Evolutionary conservation across 495 filamentous ascomycete species (phyloP).

Genomic region (Acidiella bohemica): DNA sequence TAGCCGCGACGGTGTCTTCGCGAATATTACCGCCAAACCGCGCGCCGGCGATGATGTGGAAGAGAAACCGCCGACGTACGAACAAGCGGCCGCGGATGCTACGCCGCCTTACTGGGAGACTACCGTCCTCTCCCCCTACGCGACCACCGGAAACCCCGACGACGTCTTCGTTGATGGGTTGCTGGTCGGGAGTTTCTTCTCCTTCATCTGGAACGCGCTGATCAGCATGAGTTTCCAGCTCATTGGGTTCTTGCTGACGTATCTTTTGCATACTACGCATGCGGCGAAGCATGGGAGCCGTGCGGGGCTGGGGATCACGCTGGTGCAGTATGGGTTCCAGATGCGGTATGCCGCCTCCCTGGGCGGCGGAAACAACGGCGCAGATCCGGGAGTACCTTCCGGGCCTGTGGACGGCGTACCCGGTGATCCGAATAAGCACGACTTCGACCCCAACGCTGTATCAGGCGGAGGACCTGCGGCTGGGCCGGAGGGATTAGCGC

Average conservation of each 20-base stretch:
- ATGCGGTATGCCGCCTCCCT: slow-evolving; percentile 48
- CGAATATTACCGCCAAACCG: slow-evolving; percentile 86
- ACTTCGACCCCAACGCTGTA: slow-evolving; percentile 65
- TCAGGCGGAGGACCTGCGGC: slow-evolving; percentile 26
- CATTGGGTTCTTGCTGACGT: slow-evolving; percentile 93
- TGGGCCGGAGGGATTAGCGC: slow-evolving; percentile 24
- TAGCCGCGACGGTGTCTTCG: slow-evolving; percentile 85
- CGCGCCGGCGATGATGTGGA: slow-evolving; percentile 73
- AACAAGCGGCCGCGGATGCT: slow-evolving; percentile 93
- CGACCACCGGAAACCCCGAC: slow-evolving; percentile 47
- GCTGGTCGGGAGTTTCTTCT: slow-evolving; percentile 89
- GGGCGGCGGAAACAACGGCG: slow-evolving; percentile 22
- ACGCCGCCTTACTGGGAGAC: slow-evolving; percentile 99
- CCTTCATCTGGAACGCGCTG: slow-evolving; percentile 96
- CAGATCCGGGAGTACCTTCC: slow-evolving; percentile 35
- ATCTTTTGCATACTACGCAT: slow-evolving; percentile 93
- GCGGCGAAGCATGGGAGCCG: slow-evolving; percentile 94
- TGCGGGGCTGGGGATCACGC: slow-evolving; percentile 83
- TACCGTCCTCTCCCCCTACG: slow-evolving; percentile 83
- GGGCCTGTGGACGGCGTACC: slow-evolving; percentile 49
- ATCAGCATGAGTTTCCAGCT: slow-evolving; percentile 97
- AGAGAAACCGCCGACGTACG: slow-evolving; percentile 93
- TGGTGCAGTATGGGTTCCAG: slow-evolving; percentile 93
- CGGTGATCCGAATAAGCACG: slow-evolving; percentile 76
- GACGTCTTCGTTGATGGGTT: slow-evolving; percentile 95